Evolutionary conservation across 139 green algal genomes (phyloP).

Genomic region (Chlamydomonas sp.): DNA sequence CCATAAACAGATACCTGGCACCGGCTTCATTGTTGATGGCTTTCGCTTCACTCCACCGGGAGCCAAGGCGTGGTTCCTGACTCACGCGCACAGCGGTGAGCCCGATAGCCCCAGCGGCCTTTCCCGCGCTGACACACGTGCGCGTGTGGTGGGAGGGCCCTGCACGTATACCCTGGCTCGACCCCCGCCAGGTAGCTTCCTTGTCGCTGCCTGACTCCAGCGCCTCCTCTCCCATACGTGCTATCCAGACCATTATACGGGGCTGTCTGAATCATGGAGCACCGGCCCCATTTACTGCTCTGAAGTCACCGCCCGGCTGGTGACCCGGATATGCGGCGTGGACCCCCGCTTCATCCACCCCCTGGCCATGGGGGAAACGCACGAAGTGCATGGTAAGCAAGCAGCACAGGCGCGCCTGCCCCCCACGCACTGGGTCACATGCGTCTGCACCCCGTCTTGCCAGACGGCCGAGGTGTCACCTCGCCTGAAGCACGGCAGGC

Average conservation of each 20-base stretch:
- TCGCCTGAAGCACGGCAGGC: no score
- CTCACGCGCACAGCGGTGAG: conserved; percentile 75
- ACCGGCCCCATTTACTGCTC: conserved; percentile 85
- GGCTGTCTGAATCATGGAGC: conserved; percentile 76
- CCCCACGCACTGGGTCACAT: no score
- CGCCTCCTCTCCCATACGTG: neutral
- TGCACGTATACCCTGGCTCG: neutral
- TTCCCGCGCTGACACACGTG: no score
- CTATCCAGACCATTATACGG: conserved; percentile 84
- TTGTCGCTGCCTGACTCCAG: neutral
- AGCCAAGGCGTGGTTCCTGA: conserved; percentile 58
- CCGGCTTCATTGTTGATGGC: conserved; percentile 49
- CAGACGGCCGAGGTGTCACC: no score
- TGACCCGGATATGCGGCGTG: conserved; percentile 65
- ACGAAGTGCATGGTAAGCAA: no score
- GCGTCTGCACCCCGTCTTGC: no score
- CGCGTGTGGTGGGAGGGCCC: no score
- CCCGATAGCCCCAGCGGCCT: neutral
- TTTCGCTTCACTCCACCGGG: conserved; percentile 45
- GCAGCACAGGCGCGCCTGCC: no score
- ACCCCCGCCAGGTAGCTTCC: neutral
- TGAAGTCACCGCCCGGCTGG: conserved; percentile 68
- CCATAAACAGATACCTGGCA: conserved; percentile 57
- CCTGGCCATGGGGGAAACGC: conserved; percentile 56
- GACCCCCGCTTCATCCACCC: conserved; percentile 39